These are phyloP conservation scores for Plenodomus lindquistii DNA, from an alignment of 2,329 filamentous ascomycete genomes.

Conservation along the genomic window DNA sequence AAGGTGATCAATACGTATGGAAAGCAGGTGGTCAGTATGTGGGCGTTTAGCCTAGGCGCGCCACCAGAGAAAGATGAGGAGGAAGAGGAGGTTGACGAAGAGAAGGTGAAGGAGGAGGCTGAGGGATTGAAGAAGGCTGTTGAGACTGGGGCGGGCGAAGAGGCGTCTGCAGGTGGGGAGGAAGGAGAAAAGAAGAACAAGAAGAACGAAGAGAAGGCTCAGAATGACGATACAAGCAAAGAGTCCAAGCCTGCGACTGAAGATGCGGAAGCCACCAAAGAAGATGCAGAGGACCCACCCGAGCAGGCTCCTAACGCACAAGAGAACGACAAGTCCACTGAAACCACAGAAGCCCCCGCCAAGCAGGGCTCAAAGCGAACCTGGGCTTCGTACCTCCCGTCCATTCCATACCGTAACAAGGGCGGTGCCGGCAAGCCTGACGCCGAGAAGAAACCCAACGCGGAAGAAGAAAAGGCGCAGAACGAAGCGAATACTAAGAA, in stretches of 20 bases:
- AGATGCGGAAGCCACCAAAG: constrained; percentile 13
- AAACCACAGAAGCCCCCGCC: constrained; percentile 10
- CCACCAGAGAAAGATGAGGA: constrained; percentile 47
- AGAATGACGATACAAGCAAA: background rate
- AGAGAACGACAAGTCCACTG: constrained; percentile 22
- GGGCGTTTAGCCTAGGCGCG: constrained; percentile 54
- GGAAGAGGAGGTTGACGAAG: constrained; percentile 25
- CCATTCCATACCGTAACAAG: constrained; percentile 43
- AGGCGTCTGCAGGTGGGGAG: constrained; percentile 7
- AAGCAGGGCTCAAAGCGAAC: constrained; percentile 34
- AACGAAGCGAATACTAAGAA: constrained; percentile 44
- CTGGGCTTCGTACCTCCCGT: constrained; percentile 47
- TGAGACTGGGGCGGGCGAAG: constrained; percentile 13
- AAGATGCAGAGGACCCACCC: constrained; percentile 28
- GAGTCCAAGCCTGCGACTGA: background rate
- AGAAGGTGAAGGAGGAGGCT: constrained; percentile 30
- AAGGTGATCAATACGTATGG: constrained; percentile 57
- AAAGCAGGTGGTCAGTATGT: constrained; percentile 55
- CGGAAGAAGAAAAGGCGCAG: constrained; percentile 35
- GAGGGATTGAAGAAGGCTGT: constrained; percentile 26
- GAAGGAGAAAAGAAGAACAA: constrained; percentile 4
- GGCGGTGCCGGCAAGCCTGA: constrained; percentile 19
- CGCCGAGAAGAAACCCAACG: constrained; percentile 23
- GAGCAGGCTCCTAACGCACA: constrained; percentile 36
- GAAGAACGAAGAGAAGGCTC: constrained; percentile 6